Evolutionary conservation across 805 yeast genomes (phyloP).

Genomic region (Nakazawaea molendinolei): DNA sequence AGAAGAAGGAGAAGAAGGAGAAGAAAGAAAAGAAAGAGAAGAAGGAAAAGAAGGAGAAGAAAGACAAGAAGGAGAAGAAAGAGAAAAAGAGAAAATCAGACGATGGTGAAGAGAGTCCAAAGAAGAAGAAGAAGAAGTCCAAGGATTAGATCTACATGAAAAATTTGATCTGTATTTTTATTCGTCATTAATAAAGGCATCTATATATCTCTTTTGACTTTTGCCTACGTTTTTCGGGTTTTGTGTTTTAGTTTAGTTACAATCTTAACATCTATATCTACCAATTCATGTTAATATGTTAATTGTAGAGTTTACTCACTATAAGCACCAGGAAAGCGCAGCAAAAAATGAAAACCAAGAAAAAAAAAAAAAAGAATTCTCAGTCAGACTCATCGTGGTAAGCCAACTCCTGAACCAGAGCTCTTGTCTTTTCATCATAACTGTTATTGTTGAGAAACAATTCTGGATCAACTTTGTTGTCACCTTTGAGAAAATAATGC

Average conservation of each 20-base stretch:
- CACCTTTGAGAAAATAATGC: slow-evolving; percentile 1
- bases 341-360: no score
- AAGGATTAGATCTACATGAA: slow-evolving; percentile 19
- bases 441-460: not conserved
- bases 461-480: not conserved
- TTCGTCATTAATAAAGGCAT: not conserved
- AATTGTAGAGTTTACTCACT: no score
- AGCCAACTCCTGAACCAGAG: not conserved
- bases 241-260: slow-evolving; percentile 2
- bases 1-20: slow-evolving; percentile 28
- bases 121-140: slow-evolving; percentile 31
- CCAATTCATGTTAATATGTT: slow-evolving; percentile 3
- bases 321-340: no score
- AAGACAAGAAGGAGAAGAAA: slow-evolving; percentile 40
- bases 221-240: not conserved
- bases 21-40: slow-evolving; percentile 41
- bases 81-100: slow-evolving; percentile 29
- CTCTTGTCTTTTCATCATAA: slow-evolving; percentile 2
- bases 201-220: no score
- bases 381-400: no score
- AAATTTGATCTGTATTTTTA: not conserved
- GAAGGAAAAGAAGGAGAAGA: slow-evolving; percentile 45
- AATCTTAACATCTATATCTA: not conserved
- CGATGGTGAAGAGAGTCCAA: slow-evolving; percentile 26
- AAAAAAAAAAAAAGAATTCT: no score